Conservation (phyloP, 2,329 filamentous ascomycete species). For the Sarocladiaceae sp. region DNA sequence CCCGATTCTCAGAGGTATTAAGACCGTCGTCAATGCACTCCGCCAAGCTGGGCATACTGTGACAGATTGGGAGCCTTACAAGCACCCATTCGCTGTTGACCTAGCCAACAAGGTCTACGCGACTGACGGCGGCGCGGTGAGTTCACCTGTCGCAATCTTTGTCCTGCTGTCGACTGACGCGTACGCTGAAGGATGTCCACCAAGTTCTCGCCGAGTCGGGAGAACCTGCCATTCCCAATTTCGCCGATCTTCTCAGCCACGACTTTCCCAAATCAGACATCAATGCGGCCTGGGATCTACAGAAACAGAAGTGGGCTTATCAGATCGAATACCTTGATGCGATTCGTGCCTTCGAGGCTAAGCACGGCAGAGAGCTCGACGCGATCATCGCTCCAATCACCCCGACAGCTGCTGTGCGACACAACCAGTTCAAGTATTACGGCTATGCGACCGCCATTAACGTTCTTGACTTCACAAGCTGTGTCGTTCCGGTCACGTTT, state of each 20-base stretch:
- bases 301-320: neutral
- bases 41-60: neutral
- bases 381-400: constrained; percentile 35
- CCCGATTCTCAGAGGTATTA: neutral
- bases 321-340: constrained; percentile 4
- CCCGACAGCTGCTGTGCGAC: constrained; percentile 32
- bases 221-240: neutral
- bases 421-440: constrained; percentile 20
- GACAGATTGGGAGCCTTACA: neutral
- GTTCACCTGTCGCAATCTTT: neutral
- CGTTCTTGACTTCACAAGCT: constrained; percentile 30
- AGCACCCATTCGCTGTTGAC: neutral
- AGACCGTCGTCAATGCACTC: neutral
- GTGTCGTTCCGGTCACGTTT: constrained; percentile 36
- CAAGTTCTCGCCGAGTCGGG: neutral
- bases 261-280: neutral
- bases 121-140: neutral
- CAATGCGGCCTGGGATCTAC: neutral
- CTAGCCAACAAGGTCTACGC: neutral
- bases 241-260: neutral
- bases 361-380: constrained; percentile 15
- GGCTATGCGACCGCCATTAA: constrained; percentile 21
- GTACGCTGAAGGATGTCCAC: too few species aligned
- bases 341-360: neutral
- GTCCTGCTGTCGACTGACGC: neutral